Evolutionary conservation across 805 yeast species (phyloP).

Genomic region (Starmera dryadoides): DNA sequence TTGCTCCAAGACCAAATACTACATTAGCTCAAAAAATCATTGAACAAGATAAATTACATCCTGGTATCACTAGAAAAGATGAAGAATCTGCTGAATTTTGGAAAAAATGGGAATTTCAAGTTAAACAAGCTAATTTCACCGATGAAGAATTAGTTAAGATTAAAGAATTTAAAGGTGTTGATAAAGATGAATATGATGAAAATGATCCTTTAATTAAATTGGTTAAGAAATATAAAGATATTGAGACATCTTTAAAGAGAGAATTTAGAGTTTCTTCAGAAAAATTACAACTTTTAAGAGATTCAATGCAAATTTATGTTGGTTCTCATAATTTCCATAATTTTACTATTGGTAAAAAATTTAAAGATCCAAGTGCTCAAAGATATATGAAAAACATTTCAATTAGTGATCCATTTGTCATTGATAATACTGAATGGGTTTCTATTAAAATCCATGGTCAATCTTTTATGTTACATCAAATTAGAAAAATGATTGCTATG

Average conservation of each 20-base stretch:
- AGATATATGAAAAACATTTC: slow-evolving; percentile 74
- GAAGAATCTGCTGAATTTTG: slow-evolving; percentile 72
- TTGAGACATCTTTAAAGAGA: slow-evolving; percentile 65
- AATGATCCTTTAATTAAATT: slow-evolving; percentile 28
- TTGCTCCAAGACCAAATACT: slow-evolving; percentile 83
- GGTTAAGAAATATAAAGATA: slow-evolving; percentile 45
- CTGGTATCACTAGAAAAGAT: slow-evolving; percentile 56
- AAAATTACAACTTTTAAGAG: slow-evolving; percentile 56
- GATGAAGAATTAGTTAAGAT: slow-evolving; percentile 21
- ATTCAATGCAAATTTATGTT: slow-evolving; percentile 62
- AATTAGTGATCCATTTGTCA: slow-evolving; percentile 84
- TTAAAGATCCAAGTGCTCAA: slow-evolving; percentile 77
- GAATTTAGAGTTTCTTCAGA: slow-evolving; percentile 57
- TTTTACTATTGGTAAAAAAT: slow-evolving; percentile 75
- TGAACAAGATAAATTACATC: slow-evolving; percentile 43
- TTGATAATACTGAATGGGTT: slow-evolving; percentile 93
- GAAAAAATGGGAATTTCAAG: slow-evolving; percentile 40
- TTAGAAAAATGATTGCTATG: slow-evolving; percentile 96
- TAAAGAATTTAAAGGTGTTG: slow-evolving; percentile 25
- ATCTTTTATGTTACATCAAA: slow-evolving; percentile 96
- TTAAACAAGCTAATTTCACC: slow-evolving; percentile 21
- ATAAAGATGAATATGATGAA: slow-evolving; percentile 31
- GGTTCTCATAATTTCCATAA: slow-evolving; percentile 93
- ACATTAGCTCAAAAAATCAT: slow-evolving; percentile 53
- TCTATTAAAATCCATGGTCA: slow-evolving; percentile 96